Evolutionary conservation across 495 filamentous ascomycete genomes (phyloP), one percentile per base, ranked within the genome.

Genomic region (Poronia punctata): DNA sequence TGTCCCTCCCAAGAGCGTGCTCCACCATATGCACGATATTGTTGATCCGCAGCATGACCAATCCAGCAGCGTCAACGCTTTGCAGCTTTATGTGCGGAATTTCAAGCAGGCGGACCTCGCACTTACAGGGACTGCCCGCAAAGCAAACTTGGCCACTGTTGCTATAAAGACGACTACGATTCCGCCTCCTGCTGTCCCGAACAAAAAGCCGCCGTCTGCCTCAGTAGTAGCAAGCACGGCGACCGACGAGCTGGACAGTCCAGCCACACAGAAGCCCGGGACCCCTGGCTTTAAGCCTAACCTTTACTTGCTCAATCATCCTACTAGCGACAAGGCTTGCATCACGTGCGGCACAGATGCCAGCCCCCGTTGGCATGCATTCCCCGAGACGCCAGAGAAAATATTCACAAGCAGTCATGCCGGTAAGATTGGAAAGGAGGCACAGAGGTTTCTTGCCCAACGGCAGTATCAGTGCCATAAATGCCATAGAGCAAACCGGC

Each of bases 51-150:
- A 58, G 11, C 78, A 74, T 20, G 58, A 52, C 53, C 52, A 55
- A 33, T 35, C 43, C 28, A 68, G 45, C 64, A 65, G 45, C 50
- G 72, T 50, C 1, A 94, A 80, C 45, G 90, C 85, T 11, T 66
- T 99, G 12, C 88, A 95, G 57, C 70, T 90, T 8, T 99, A 83
- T 54, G 83, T 80, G 18, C 76, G 76, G 37, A 88, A 83, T 28
- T 95, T 86, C 70, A 99, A 97, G 64, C 90, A 97, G 59, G 88
- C 90, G 14, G 92, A 99, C 50, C 71, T 90, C 15, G 76, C 83
- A 12, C 62, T 95, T 38, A 95, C 88, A 6, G 90, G 90, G 15
- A 95, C 92, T 12, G 82, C 88, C 28, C 81, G 92, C 15, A 96
- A 95, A 56, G 90, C 93, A 15, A 71, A 67, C 43, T 52, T 70